Evolutionary conservation across 768 basidiomycete genomes (phyloP), one percentile per base, ranked within the genome.

Genomic region (Auricularia heimuer): DNA sequence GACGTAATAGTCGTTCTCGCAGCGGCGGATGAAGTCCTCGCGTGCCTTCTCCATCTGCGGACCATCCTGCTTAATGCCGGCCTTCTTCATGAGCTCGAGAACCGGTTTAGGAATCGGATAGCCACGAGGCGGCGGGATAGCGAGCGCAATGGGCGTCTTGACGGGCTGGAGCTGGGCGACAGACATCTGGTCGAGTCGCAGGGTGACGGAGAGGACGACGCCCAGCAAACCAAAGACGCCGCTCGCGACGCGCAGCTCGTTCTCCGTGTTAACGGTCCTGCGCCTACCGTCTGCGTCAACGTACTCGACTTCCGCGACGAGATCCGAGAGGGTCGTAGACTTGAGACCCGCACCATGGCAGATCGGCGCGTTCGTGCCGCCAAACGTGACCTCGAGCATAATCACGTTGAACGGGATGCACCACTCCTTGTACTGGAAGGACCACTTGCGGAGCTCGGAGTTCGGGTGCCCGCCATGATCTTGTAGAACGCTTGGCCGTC

Each of bases 361-460:
- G 36, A 74, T 69, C 14, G 71, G 67, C 4, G 68, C 70, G 63
- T 72, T 73, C 6, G 68, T 65, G 1, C 73, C 73, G 12, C 72
- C 73, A 37, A 74, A 68, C 7, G 73, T 74, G 54, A 73, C 67
- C 64, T 73, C 73, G n/a, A 72, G 68, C 70, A 74, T 70, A 67
- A 74, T 72, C 51, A 71, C 68, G 63, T 70, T 70, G 62, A 74
- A 67, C n/a, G 73, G 73, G 54, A 73, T 54, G 54, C 66, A 68
- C 51, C 63, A 66, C 29, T 47, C 63, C 65, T 69, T 68, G 44
- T 69, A 42, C 14, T 61, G 44, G 56, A 70, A 66, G 54, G 68
- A 69, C 72, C 72, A 74, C 54, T 63, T 29, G 35, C 73, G 71
- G 67, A 74, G 71, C 47, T 70, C 65, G n/a, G 73, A 69, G 68